A percentile compares a stretch with the other conserved stretches of the same genome.
phyloP scores from a whole-genome alignment of 2,329 filamentous ascomycete species.

The Tolypocladium album region DNA sequence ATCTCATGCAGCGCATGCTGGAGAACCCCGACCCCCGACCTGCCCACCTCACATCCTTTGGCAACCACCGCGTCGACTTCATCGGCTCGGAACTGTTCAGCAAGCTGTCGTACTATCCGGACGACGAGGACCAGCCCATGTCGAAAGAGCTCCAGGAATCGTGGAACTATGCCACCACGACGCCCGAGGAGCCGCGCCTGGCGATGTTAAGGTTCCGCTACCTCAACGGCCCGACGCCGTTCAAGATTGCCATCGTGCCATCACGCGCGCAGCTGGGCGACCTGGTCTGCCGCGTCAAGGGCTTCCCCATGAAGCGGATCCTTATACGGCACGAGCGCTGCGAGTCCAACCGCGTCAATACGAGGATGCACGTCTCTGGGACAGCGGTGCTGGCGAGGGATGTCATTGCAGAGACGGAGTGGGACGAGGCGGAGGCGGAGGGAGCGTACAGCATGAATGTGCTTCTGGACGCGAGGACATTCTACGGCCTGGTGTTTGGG shows the following conservation, averaged over 20 bases:
- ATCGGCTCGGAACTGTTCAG: conserved; percentile 2
- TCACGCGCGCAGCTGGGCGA: conserved; percentile 4
- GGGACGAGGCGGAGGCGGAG: neutral
- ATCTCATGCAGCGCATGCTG: conserved; percentile 3
- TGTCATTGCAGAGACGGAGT: neutral
- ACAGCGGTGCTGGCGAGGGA: conserved; percentile 4
- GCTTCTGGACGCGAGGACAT: conserved; percentile 3
- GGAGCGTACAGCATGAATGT: neutral
- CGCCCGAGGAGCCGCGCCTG: conserved; percentile 4
- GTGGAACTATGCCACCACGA: conserved; percentile 1
- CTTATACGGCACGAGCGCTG: conserved; percentile 2
- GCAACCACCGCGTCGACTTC: conserved; percentile 2
- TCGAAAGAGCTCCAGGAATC: conserved; percentile 2
- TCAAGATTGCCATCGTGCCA: conserved; percentile 6
- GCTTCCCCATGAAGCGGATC: conserved; percentile 5
- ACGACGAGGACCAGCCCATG: neutral
- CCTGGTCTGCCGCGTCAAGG: conserved; percentile 3
- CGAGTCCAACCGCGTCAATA: neutral
- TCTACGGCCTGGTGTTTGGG: conserved; percentile 6
- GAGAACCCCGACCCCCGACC: conserved; percentile 1
- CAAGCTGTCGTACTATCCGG: conserved; percentile 3
- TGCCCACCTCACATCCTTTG: neutral
- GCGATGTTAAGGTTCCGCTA: conserved; percentile 2
- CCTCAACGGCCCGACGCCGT: neutral
- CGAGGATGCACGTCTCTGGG: conserved; percentile 5